phyloP scores from a whole-genome alignment of 352 stramenopile genomes.

The Globisporangium rhizosaccharum region DNA sequence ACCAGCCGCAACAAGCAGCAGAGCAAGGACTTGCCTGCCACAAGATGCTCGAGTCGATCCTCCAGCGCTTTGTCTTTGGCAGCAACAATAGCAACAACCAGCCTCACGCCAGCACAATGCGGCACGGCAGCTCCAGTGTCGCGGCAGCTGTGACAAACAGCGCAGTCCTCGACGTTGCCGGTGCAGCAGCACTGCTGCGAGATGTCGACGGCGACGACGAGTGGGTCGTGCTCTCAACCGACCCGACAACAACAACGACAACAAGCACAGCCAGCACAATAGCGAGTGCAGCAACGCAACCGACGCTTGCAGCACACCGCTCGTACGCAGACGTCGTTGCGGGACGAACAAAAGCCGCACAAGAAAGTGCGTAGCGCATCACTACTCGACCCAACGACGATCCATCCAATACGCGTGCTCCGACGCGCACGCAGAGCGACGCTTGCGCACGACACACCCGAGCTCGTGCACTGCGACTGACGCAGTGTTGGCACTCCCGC shows the following conservation, averaged over 20 bases:
- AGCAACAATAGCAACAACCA: not conserved
- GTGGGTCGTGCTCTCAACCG: conserved; percentile 9
- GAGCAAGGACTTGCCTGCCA: not conserved
- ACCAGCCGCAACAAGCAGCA: no score
- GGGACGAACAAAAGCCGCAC: not conserved
- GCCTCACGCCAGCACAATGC: no score
- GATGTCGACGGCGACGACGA: conserved; percentile 4
- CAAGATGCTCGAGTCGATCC: conserved; percentile 9
- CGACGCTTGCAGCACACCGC: not conserved
- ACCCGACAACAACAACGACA: not conserved
- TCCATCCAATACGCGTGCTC: not conserved
- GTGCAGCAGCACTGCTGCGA: no score
- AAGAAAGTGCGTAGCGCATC: not conserved
- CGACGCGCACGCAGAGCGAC: no score
- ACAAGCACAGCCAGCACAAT: no score
- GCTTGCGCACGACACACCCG: not conserved
- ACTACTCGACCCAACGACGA: not conserved
- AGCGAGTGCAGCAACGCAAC: not conserved
- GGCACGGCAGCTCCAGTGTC: not conserved
- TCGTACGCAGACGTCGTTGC: conserved; percentile 33
- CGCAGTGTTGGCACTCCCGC: no score
- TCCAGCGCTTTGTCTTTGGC: conserved; percentile 6
- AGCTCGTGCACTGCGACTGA: not conserved
- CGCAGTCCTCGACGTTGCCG: not conserved
- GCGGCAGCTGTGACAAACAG: not conserved